Base-by-base conservation (phyloP, 2,329 filamentous ascomycete genomes). In the Neoarthrinium moseri region DNA sequence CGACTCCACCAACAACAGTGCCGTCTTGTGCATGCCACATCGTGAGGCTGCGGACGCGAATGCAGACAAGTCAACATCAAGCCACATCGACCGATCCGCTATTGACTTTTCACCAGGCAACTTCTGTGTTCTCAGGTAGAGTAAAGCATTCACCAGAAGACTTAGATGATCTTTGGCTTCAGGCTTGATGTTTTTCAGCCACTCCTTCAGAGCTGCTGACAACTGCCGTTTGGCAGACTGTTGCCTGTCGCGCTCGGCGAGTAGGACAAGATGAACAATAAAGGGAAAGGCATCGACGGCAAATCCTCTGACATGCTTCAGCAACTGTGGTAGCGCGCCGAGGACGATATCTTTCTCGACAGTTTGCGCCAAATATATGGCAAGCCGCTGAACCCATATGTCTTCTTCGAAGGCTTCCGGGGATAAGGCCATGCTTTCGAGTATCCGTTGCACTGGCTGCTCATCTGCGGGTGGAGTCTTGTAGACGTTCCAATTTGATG, bases 1-100 rank as follows among this genome's bases (percentile, higher is more conserved):
- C 20, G 90, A 77, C 64, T 99, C 94, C 4, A 86, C 80, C 56
- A 97, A 87, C 6, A 96, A 68, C 1, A 99, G 72, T 4, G 92
- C 89, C 5, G 87, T 88, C 61, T 94, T 94, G 62, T 87, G 86
- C 85, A 97, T 90, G 13, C 86, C 84, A 60, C 92, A 96, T 47
- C 73, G 72, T 10, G 82, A 80, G 5, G 91, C 91, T 29, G 90
- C 87, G 21, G 76, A 69, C 2, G 91, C 83, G 20, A 86, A 86
- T 49, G 78, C 69, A 3, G 82, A 64, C 53, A 86, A 87, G 61
- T 97, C 87, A 21, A 97, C 71, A 21, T 95, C 87, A 15, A 99
- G 77, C 95, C 95, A 99, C 41, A 80, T 75, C 40, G 84, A 74
- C 46, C 94, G 81, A 55, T 96, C 89, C 6, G 84, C 84, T 53